These are phyloP conservation scores for Ananas comosus DNA, from an alignment of 176 grass and related monocot species.

Conservation along the genomic window DNA sequence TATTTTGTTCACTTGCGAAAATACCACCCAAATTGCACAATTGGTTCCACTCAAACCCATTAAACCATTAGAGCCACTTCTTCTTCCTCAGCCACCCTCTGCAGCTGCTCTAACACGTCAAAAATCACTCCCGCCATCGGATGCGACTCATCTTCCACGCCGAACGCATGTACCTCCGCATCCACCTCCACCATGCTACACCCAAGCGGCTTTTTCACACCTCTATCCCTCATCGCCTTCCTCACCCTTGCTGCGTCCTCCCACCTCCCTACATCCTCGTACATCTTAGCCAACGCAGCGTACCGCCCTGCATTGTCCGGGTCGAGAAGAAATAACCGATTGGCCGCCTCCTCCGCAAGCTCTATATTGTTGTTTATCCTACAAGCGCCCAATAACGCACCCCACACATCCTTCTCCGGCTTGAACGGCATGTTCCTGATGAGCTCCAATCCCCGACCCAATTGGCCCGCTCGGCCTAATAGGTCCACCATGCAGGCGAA, in stretches of 20 bases:
- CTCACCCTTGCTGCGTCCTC: conserved; percentile 16
- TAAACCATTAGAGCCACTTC: background rate
- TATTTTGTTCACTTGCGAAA: background rate
- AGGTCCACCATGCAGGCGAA: conserved; percentile 22
- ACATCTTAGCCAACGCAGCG: conserved; percentile 19
- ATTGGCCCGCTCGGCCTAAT: conserved; percentile 16
- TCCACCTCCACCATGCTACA: conserved; percentile 15
- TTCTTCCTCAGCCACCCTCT: background rate
- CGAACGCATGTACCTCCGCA: background rate
- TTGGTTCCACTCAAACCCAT: background rate
- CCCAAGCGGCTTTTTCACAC: conserved; percentile 15
- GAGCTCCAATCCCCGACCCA: conserved; percentile 5
- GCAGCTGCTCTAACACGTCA: conserved; percentile 5
- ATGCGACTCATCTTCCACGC: conserved; percentile 13
- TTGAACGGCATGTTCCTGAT: conserved; percentile 4
- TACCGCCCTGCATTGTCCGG: conserved; percentile 8
- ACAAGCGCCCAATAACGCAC: conserved; percentile 13
- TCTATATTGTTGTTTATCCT: conserved; percentile 15
- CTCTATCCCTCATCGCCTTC: conserved; percentile 8
- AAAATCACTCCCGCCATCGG: background rate
- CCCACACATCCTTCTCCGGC: conserved; percentile 19
- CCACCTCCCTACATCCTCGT: conserved; percentile 16
- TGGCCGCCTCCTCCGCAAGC: conserved; percentile 10
- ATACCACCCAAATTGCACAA: background rate
- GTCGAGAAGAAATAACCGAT: conserved; percentile 12